These are phyloP conservation scores for Coemansia sp. DNA, from an alignment of 192 early-diverging fungal species.

Conservation along the genomic window DNA sequence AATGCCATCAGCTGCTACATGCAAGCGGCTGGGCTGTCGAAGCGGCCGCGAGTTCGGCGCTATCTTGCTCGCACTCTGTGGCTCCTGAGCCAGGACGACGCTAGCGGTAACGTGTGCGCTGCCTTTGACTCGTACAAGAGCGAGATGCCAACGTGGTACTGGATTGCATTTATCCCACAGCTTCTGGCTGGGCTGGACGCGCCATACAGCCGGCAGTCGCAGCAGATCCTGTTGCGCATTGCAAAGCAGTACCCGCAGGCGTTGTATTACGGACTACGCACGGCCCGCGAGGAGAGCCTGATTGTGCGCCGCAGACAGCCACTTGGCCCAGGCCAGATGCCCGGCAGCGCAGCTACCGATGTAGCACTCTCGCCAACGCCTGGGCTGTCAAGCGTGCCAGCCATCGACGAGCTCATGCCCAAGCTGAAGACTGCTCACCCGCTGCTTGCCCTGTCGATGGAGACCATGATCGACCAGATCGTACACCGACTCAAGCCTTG, in stretches of 20 bases:
- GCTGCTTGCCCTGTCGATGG: conserved; percentile 90
- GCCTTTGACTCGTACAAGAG: conserved; percentile 88
- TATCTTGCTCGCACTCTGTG: conserved; percentile 91
- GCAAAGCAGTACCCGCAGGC: conserved; percentile 88
- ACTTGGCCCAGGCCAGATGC: background rate
- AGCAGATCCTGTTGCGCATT: conserved; percentile 84
- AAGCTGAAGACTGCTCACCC: conserved; percentile 94
- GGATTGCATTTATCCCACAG: conserved; percentile 98
- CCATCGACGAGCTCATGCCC: conserved; percentile 91
- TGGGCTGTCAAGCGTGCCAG: conserved; percentile 10
- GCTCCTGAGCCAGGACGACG: conserved; percentile 88
- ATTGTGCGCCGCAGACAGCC: conserved; percentile 56
- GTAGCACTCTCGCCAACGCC: background rate
- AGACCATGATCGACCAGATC: conserved; percentile 99
- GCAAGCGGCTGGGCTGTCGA: conserved; percentile 87
- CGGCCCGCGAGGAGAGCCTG: conserved; percentile 83
- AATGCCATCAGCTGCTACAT: conserved; percentile 95
- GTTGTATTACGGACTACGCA: conserved; percentile 90
- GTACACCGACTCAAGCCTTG: conserved; percentile 87
- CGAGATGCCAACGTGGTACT: conserved; percentile 93
- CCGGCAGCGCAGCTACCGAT: background rate
- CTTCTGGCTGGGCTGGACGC: conserved; percentile 84
- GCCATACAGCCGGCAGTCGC: conserved; percentile 60
- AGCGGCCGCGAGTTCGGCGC: conserved; percentile 82
- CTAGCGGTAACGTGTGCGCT: conserved; percentile 65